Percentiles rank a stretch among this genome's conserved stretches.
Conservation (phyloP, 2,329 filamentous ascomycete genomes). For the Nigrospora osmanthi region DNA sequence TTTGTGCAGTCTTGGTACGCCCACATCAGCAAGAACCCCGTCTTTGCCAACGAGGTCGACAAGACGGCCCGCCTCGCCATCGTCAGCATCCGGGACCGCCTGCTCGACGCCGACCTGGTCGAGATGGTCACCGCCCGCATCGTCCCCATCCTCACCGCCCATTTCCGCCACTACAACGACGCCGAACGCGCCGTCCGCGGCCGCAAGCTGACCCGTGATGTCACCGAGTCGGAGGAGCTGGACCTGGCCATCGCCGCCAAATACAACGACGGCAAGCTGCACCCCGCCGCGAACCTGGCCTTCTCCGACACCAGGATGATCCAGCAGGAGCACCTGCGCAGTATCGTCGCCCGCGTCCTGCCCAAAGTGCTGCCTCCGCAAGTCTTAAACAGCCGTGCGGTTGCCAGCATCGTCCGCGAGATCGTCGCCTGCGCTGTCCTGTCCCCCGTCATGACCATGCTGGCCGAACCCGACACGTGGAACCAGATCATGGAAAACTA, state of each 20-base stretch:
- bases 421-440: constrained; percentile 90
- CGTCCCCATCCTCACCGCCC: constrained; percentile 79
- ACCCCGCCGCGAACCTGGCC: constrained; percentile 74
- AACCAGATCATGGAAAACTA: constrained; percentile 92
- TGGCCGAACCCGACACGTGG: constrained; percentile 94
- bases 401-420: constrained; percentile 75
- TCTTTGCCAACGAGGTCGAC: constrained; percentile 84
- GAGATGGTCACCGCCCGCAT: constrained; percentile 75
- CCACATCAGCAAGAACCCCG: constrained; percentile 71
- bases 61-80: constrained; percentile 67
- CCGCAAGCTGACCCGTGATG: constrained; percentile 75
- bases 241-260: constrained; percentile 93
- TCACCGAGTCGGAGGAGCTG: constrained; percentile 94
- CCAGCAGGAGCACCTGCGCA: constrained; percentile 83
- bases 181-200: constrained; percentile 84
- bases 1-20: constrained; percentile 87
- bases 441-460: constrained; percentile 67
- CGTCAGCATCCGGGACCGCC: constrained; percentile 59
- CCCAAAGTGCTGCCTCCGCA: constrained; percentile 66
- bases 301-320: constrained; percentile 77
- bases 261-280: constrained; percentile 81
- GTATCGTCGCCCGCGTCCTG: constrained; percentile 63
- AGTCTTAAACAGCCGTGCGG: constrained; percentile 71
- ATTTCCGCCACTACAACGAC: constrained; percentile 85
- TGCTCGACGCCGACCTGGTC: constrained; percentile 73